Evolutionary conservation across 768 basidiomycete genomes (phyloP).

Genomic region (Crepidotus variabilis): DNA sequence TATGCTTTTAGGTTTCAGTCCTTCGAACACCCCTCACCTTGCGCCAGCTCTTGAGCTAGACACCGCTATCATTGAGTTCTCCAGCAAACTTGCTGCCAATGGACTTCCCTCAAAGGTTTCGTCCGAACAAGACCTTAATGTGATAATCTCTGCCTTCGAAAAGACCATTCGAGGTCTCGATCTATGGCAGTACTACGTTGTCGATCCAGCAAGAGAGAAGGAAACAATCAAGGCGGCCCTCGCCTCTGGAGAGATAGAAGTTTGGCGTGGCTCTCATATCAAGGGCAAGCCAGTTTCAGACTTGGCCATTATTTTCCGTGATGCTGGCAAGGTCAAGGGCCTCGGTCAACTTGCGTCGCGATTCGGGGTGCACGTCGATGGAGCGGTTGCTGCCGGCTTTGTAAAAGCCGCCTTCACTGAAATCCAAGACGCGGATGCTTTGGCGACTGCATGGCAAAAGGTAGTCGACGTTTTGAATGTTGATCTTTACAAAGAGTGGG

Average conservation of each 20-base stretch:
- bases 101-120: constrained; percentile 71
- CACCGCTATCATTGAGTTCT: constrained; percentile 79
- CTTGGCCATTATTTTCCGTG: constrained; percentile 61
- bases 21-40: constrained; percentile 88
- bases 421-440: constrained; percentile 41
- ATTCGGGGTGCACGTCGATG: constrained; percentile 63
- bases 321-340: constrained; percentile 52
- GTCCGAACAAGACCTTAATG: constrained; percentile 64
- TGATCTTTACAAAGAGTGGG: constrained; percentile 82
- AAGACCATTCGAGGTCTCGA: constrained; percentile 59
- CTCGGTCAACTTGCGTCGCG: constrained; percentile 59
- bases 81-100: constrained; percentile 53
- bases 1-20: constrained; percentile 69
- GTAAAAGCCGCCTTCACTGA: constrained; percentile 59
- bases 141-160: constrained; percentile 61
- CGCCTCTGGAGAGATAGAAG: constrained; percentile 34
- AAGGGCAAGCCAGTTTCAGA: constrained; percentile 56
- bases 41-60: constrained; percentile 92
- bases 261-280: constrained; percentile 64
- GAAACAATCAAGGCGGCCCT: constrained; percentile 55
- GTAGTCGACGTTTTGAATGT: constrained; percentile 89
- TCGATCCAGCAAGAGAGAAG: constrained; percentile 69
- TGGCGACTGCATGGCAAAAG: constrained; percentile 69
- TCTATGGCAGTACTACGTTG: constrained; percentile 93
- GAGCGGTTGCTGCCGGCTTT: constrained; percentile 66